A percentile compares a stretch with the other conserved stretches of the same genome.
phyloP scores from a whole-genome alignment of 176 grass and related monocot genomes.

The Leersia perrieri region DNA sequence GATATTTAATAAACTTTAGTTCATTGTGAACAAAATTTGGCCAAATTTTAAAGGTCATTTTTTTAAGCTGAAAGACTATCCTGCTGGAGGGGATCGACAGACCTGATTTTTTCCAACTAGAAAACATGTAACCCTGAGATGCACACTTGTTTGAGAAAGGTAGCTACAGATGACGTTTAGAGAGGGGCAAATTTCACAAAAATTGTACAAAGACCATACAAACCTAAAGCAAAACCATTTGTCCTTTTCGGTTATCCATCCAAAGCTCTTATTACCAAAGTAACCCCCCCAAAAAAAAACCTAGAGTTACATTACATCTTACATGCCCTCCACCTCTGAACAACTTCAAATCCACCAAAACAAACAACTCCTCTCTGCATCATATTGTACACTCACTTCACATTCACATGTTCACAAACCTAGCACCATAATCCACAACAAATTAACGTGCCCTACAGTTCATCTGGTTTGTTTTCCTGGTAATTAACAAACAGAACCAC shows the following conservation, averaged over 20 bases:
- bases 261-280: conserved; percentile 33
- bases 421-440: no score
- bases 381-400: conserved; percentile 19
- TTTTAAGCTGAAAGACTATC: no score
- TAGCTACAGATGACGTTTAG: neutral
- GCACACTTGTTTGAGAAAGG: no score
- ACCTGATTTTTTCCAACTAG: no score
- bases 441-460: neutral
- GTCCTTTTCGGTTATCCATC: conserved; percentile 4
- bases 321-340: neutral
- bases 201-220: neutral
- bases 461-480: neutral
- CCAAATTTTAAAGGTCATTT: no score
- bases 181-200: neutral
- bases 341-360: neutral
- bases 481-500: no score
- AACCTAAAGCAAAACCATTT: neutral
- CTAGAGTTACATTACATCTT: conserved; percentile 43
- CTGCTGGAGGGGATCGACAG: no score
- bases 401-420: no score
- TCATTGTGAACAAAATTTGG: no score
- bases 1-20: no score
- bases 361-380: neutral
- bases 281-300: neutral
- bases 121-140: no score